phyloP scores from a whole-genome alignment of 106 monocot genomes.

The Acanthochlamys bracteata region DNA sequence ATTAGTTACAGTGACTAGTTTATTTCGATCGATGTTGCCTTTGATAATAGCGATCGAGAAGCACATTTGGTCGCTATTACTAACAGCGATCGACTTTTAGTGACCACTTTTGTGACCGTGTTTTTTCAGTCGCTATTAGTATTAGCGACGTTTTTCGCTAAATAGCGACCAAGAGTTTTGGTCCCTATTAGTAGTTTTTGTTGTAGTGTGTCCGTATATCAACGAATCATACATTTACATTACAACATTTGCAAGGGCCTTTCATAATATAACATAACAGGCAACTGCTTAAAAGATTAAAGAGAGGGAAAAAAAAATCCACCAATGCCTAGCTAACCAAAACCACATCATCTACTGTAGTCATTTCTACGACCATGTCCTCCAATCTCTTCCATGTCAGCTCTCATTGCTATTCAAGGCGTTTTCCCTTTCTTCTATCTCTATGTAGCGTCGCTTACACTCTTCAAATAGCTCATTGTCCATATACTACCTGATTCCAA shows the following conservation, averaged over 20 bases:
- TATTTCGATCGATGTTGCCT: too few species aligned
- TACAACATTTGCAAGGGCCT: conserved; percentile 19
- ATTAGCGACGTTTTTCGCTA: too few species aligned
- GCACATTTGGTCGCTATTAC: too few species aligned
- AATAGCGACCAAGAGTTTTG: too few species aligned
- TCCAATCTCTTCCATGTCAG: conserved; percentile 52
- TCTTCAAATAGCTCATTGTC: conserved; percentile 52
- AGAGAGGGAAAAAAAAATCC: background rate
- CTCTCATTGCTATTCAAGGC: conserved; percentile 27
- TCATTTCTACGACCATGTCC: conserved; percentile 24
- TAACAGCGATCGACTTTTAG: too few species aligned
- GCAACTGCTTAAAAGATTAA: background rate
- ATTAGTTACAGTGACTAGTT: too few species aligned
- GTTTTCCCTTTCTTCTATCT: conserved; percentile 36
- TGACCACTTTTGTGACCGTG: too few species aligned
- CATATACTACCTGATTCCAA: conserved; percentile 75
- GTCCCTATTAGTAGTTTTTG: too few species aligned
- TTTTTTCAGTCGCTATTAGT: too few species aligned
- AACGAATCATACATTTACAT: conserved; percentile 33
- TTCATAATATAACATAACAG: conserved; percentile 1
- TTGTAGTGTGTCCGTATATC: conserved; percentile 20
- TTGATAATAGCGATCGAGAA: too few species aligned
- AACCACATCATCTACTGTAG: conserved; percentile 34
- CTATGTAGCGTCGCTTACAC: conserved; percentile 41
- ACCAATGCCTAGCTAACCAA: conserved; percentile 26